Conservation (phyloP, 345 rosid species). For the Schrenkiella parvula region DNA sequence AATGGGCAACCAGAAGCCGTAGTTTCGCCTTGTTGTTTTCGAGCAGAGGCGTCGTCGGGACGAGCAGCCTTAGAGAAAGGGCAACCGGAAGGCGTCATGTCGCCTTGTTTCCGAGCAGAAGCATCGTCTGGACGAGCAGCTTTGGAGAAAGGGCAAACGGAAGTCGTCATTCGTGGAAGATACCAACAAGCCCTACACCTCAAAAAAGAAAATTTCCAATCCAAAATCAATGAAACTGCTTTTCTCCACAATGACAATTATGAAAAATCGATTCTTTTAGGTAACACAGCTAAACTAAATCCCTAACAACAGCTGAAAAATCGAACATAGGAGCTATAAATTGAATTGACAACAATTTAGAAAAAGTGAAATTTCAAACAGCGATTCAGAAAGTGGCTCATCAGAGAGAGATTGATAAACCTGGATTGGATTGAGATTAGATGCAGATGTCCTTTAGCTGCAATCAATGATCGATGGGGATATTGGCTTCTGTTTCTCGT, state of each 20-base stretch:
- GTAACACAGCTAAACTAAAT: background rate
- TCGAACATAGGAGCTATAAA: background rate
- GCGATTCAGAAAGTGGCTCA: background rate
- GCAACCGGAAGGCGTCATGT: constrained; percentile 26
- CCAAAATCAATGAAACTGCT: constrained; percentile 4
- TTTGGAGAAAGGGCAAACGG: constrained; percentile 80
- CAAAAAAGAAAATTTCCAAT: background rate
- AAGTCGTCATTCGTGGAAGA: constrained; percentile 44
- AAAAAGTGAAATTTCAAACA: background rate
- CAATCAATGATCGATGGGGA: constrained; percentile 24
- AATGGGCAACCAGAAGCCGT: constrained; percentile 86
- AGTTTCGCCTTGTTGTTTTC: no score
- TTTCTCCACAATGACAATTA: background rate
- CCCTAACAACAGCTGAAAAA: background rate
- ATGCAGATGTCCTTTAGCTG: constrained; percentile 15
- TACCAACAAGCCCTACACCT: constrained; percentile 16
- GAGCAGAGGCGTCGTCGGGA: constrained; percentile 47
- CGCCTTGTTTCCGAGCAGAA: constrained; percentile 27
- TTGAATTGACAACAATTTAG: background rate
- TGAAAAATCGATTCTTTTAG: background rate
- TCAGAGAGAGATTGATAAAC: constrained; percentile 13
- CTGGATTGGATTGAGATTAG: constrained; percentile 15
- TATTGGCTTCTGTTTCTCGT: background rate
- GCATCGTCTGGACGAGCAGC: constrained; percentile 64
- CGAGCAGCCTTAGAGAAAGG: constrained; percentile 72